These are phyloP conservation scores for Chenopodium album DNA, from an alignment of 148 eudicot genomes.

Conservation along the genomic window DNA sequence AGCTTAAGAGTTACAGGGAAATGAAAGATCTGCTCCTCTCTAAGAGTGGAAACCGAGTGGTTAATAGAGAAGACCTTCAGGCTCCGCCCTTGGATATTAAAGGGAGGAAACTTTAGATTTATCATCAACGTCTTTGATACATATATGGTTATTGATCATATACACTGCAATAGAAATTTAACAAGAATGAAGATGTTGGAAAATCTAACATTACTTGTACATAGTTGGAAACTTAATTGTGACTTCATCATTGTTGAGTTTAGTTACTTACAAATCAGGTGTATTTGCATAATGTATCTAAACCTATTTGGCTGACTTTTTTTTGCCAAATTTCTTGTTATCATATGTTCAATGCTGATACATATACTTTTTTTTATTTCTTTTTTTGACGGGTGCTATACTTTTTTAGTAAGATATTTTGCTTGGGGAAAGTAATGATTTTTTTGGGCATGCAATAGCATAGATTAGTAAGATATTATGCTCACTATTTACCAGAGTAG, in stretches of 20 bases:
- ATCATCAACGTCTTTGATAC: not conserved
- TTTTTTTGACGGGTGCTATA: no score
- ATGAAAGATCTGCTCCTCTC: constrained; percentile 79
- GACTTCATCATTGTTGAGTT: constrained; percentile 4
- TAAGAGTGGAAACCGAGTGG: constrained; percentile 42
- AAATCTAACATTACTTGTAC: constrained; percentile 32
- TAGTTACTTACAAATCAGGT: not conserved
- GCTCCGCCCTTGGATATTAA: constrained; percentile 22
- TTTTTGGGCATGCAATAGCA: not conserved
- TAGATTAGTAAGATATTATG: no score
- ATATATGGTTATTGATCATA: constrained; percentile 4
- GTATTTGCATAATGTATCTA: constrained; percentile 1
- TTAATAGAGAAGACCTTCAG: constrained; percentile 13
- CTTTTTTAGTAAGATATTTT: not conserved
- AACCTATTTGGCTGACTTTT: constrained; percentile 9
- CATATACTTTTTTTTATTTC: not conserved
- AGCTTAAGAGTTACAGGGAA: constrained; percentile 60
- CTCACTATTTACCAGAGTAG: not conserved
- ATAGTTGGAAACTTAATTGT: constrained; percentile 16
- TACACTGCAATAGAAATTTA: constrained; percentile 4
- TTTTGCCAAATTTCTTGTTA: not conserved
- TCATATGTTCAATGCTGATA: not conserved
- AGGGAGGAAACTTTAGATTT: constrained; percentile 22
- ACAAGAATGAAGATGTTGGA: constrained; percentile 20
- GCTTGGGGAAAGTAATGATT: not conserved